Conservation (phyloP, 2,329 filamentous ascomycete genomes). For the Xylaria sp. region DNA sequence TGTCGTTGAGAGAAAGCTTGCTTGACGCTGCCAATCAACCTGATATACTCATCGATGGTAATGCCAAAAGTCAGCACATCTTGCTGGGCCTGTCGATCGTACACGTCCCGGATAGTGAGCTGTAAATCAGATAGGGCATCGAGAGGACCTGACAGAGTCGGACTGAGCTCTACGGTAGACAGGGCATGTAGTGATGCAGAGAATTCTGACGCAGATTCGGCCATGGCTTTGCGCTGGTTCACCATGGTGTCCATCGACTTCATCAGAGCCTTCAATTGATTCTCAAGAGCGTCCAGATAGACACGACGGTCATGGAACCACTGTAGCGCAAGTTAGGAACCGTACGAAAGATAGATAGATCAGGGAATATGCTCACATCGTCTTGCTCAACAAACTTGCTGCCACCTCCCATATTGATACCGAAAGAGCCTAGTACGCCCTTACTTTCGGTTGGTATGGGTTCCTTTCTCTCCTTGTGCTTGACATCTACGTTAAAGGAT, state of each 20-base stretch:
- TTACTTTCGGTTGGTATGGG: conserved; percentile 84
- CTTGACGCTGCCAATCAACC: conserved; percentile 91
- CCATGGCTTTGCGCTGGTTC: conserved; percentile 82
- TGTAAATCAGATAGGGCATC: conserved; percentile 91
- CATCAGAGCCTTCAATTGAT: conserved; percentile 80
- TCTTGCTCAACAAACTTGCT: conserved; percentile 97
- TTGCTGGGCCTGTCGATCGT: conserved; percentile 94
- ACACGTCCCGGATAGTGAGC: conserved; percentile 87
- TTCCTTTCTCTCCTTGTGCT: conserved; percentile 92
- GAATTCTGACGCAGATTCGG: conserved; percentile 90
- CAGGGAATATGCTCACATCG: conserved; percentile 56
- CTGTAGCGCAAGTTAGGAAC: conserved; percentile 38
- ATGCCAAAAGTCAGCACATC: conserved; percentile 95
- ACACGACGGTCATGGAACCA: conserved; percentile 98
- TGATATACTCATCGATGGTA: conserved; percentile 97
- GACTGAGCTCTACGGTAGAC: conserved; percentile 86
- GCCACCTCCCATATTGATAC: conserved; percentile 68
- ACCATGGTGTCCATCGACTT: conserved; percentile 95
- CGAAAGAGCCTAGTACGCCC: conserved; percentile 82
- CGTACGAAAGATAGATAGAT: not conserved
- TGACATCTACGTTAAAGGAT: conserved; percentile 90
- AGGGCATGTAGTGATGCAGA: conserved; percentile 88
- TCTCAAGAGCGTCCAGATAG: conserved; percentile 90
- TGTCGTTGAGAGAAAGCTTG: conserved; percentile 87
- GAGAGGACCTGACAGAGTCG: conserved; percentile 78